Evolutionary conservation across 2,329 filamentous ascomycete species (phyloP).

Genomic region (Didymella pinodella): DNA sequence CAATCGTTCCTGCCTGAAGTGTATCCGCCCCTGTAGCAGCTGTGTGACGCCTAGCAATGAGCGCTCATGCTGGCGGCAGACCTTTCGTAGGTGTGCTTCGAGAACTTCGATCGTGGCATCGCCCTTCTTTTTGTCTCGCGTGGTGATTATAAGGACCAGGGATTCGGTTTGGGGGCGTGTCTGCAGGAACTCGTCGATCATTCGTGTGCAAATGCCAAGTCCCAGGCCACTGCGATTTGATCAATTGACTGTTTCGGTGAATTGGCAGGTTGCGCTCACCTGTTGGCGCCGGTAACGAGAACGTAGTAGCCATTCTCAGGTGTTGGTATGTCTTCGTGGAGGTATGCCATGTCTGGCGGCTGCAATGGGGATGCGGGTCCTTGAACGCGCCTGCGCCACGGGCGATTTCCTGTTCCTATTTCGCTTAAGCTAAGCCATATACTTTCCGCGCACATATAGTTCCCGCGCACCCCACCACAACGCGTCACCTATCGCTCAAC

Average conservation of each 20-base stretch:
- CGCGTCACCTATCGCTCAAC: no score
- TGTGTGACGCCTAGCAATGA: constrained; percentile 50
- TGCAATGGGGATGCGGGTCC: constrained; percentile 11
- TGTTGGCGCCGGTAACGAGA: constrained; percentile 86
- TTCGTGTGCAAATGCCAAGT: constrained; percentile 79
- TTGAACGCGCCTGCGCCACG: constrained; percentile 5
- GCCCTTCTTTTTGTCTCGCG: constrained; percentile 77
- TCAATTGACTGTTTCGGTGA: constrained; percentile 34
- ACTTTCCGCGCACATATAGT: no score
- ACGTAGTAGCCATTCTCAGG: constrained; percentile 59
- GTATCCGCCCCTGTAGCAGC: constrained; percentile 55
- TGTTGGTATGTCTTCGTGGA: constrained; percentile 31
- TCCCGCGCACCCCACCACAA: no score
- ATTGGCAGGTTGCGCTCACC: constrained; percentile 59
- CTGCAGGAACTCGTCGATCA: constrained; percentile 88
- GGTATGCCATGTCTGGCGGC: constrained; percentile 27
- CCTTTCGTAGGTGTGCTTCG: constrained; percentile 66
- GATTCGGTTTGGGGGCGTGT: constrained; percentile 71
- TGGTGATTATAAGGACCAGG: constrained; percentile 83
- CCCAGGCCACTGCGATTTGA: constrained; percentile 76
- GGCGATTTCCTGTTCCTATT: constrained; percentile 23
- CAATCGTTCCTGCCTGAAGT: constrained; percentile 64
- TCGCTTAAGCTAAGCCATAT: no score
- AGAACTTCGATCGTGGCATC: constrained; percentile 73
- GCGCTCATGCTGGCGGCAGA: constrained; percentile 49